phyloP scores from a whole-genome alignment of 768 basidiomycete species.

The Exsudoporus frostii region DNA sequence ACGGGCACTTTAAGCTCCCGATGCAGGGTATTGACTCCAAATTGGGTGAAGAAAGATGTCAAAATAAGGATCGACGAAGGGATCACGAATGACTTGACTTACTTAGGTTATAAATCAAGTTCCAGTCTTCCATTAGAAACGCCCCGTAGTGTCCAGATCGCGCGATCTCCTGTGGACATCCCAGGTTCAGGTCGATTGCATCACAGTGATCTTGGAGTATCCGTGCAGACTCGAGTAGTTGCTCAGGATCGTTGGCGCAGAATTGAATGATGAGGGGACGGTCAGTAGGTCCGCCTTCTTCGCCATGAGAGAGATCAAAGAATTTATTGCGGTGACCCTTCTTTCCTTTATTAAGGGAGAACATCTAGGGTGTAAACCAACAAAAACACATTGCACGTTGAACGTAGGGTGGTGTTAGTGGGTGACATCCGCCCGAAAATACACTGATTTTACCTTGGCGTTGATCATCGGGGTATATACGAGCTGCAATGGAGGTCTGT shows the following conservation, averaged over 20 bases:
- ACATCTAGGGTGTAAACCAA: conserved; percentile 47
- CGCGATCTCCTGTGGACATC: conserved; percentile 96
- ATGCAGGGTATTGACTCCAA: conserved; percentile 91
- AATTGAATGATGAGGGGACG: conserved; percentile 91
- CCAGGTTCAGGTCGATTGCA: conserved; percentile 91
- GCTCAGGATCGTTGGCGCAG: conserved; percentile 84
- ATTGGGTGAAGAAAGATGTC: not conserved
- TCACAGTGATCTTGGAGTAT: conserved; percentile 79
- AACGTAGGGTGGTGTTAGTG: not conserved
- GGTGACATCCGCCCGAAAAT: not conserved
- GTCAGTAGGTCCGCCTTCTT: conserved; percentile 78
- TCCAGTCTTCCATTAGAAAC: conserved; percentile 95
- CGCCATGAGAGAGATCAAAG: conserved; percentile 67
- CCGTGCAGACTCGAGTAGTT: conserved; percentile 74
- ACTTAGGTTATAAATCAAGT: conserved; percentile 79
- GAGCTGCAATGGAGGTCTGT: conserved; percentile 44
- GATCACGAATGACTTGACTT: conserved; percentile 22
- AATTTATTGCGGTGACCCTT: conserved; percentile 55
- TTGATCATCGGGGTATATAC: conserved; percentile 99
- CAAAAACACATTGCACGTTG: not conserved
- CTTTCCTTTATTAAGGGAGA: conserved; percentile 35
- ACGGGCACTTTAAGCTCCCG: conserved; percentile 84
- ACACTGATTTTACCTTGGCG: conserved; percentile 56
- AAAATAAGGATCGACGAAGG: not conserved
- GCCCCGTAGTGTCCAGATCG: conserved; percentile 82